These are phyloP conservation scores for Neoboletus brunneissimus DNA, from an alignment of 768 basidiomycete genomes.

Conservation along the genomic window DNA sequence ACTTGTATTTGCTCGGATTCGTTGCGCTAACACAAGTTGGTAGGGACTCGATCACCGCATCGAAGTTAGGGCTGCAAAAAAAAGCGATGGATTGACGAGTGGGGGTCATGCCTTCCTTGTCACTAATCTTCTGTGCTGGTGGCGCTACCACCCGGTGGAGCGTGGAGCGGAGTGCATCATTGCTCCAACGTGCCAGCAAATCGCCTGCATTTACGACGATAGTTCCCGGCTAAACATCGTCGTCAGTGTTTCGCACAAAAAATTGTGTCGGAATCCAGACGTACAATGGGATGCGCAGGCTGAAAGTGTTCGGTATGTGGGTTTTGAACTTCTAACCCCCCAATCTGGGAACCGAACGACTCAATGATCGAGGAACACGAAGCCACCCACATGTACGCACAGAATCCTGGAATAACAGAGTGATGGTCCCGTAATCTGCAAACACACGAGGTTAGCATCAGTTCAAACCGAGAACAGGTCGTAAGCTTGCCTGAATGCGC, in stretches of 20 bases:
- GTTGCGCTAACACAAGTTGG: slow-evolving; percentile 48
- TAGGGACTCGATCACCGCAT: slow-evolving; percentile 63
- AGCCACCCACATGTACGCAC: slow-evolving; percentile 32
- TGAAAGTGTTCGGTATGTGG: slow-evolving; percentile 71
- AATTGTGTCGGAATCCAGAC: slow-evolving; percentile 22
- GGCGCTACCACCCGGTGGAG: slow-evolving; percentile 83
- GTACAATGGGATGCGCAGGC: slow-evolving; percentile 73
- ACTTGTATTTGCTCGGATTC: slow-evolving; percentile 64
- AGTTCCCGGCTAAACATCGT: slow-evolving; percentile 57
- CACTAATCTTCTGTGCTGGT: slow-evolving; percentile 45
- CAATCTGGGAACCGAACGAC: slow-evolving; percentile 45
- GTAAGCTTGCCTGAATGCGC: slow-evolving; percentile 63
- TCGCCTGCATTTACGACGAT: slow-evolving; percentile 85
- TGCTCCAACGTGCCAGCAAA: slow-evolving; percentile 79
- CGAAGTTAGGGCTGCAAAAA: slow-evolving; percentile 82
- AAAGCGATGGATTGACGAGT: slow-evolving; percentile 79
- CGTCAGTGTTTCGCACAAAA: slow-evolving; percentile 1
- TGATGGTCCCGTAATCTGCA: slow-evolving; percentile 80
- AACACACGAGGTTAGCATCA: background rate
- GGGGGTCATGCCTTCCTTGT: slow-evolving; percentile 56
- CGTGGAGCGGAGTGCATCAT: slow-evolving; percentile 74
- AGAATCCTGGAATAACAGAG: slow-evolving; percentile 76
- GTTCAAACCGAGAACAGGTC: background rate
- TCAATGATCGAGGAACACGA: background rate
- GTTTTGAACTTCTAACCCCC: slow-evolving; percentile 80